Evolutionary conservation across 192 early-diverging fungal genomes (phyloP).

Genomic region (Mortierella claussenii): DNA sequence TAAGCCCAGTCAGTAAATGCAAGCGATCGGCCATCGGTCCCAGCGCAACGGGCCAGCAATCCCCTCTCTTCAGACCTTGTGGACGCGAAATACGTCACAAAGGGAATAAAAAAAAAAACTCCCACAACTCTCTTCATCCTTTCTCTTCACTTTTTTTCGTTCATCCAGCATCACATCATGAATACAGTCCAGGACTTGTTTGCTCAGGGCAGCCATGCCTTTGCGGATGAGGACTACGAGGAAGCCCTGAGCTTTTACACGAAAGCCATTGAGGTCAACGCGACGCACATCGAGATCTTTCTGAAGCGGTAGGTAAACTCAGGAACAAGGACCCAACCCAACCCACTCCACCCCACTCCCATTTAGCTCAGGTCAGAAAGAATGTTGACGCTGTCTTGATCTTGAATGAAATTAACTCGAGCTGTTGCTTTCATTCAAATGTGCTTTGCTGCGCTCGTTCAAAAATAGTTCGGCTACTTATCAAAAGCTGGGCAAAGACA

Average conservation of each 20-base stretch:
- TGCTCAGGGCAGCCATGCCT: constrained; percentile 76
- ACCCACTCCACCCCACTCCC: not conserved
- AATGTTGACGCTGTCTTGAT: too few species aligned
- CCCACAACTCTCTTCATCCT: not conserved
- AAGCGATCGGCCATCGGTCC: too few species aligned
- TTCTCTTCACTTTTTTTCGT: not conserved
- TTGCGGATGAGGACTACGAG: constrained; percentile 83
- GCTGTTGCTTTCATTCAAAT: too few species aligned
- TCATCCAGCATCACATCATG: constrained; percentile 16
- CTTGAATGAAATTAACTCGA: too few species aligned
- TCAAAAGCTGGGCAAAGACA: constrained; percentile 69
- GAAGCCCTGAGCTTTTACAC: constrained; percentile 76
- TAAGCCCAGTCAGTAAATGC: too few species aligned
- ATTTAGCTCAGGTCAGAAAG: not conserved
- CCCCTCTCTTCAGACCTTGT: too few species aligned
- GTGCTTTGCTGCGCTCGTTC: not conserved
- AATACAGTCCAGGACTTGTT: constrained; percentile 44
- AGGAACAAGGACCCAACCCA: constrained; percentile 1
- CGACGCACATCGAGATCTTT: constrained; percentile 71
- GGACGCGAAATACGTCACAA: too few species aligned
- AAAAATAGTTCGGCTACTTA: constrained; percentile 66
- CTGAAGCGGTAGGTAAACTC: constrained; percentile 76
- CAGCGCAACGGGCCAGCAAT: too few species aligned
- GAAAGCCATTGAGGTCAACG: constrained; percentile 71
- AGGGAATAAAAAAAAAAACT: too few species aligned